phyloP scores from a whole-genome alignment of 257 asterid species.

The Leonotis leonurus region DNA sequence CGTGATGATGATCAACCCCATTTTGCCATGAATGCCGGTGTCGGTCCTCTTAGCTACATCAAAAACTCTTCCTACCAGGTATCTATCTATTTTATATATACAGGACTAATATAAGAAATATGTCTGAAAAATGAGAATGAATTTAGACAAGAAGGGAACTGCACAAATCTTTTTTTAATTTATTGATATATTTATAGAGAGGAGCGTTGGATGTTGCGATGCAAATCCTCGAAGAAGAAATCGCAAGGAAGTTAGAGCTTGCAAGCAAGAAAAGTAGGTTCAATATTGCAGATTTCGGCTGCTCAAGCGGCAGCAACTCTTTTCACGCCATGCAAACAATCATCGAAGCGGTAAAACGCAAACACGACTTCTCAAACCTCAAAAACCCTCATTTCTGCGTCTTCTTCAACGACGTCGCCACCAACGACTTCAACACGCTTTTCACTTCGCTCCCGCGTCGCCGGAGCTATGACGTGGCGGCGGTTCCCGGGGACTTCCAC shows the following conservation, averaged over 20 bases:
- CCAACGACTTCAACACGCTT: slow-evolving; percentile 27
- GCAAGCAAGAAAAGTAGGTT: background rate
- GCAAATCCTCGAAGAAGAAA: slow-evolving; percentile 15
- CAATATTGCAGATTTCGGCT: slow-evolving; percentile 30
- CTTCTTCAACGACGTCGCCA: background rate
- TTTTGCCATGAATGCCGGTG: background rate
- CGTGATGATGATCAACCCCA: too few relatives aligned
- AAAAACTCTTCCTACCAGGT: background rate
- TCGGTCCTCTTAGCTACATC: background rate
- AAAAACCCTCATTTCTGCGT: background rate
- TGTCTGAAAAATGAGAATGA: too few relatives aligned
- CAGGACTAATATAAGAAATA: too few relatives aligned
- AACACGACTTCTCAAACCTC: background rate
- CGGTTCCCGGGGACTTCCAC: slow-evolving; percentile 14
- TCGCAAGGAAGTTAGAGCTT: slow-evolving; percentile 7
- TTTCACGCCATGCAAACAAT: slow-evolving; percentile 24
- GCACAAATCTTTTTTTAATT: too few relatives aligned
- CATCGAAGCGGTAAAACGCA: slow-evolving; percentile 1
- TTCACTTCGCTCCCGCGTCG: slow-evolving; percentile 19
- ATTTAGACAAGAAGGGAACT: too few relatives aligned
- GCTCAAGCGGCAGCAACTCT: slow-evolving; percentile 35
- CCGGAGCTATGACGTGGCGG: background rate
- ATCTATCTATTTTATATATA: too few relatives aligned
- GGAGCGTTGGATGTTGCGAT: slow-evolving; percentile 16
- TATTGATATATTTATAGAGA: too few relatives aligned